Conservation (phyloP, 257 asterid species). For the Dorcoceras hygrometricum region DNA sequence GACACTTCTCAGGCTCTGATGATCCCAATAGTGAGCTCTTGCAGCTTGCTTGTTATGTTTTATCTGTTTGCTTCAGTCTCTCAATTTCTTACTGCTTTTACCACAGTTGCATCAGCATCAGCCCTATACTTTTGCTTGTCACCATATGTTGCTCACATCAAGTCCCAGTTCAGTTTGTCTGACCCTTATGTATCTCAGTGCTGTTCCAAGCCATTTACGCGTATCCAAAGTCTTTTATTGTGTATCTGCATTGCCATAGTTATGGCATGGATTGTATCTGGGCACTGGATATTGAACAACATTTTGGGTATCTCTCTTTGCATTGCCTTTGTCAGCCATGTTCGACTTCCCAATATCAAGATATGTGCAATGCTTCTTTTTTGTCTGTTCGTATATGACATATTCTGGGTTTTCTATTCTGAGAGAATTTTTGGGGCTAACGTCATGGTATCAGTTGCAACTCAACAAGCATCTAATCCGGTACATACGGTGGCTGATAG, state of each 20-base stretch:
- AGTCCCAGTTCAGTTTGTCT: slow-evolving; percentile 58
- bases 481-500: slow-evolving; percentile 85
- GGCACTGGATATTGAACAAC: slow-evolving; percentile 91
- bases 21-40: slow-evolving; percentile 96
- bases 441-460: slow-evolving; percentile 96
- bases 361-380: slow-evolving; percentile 82
- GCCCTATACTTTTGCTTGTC: slow-evolving; percentile 77
- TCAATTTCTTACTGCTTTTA: slow-evolving; percentile 83
- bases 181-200: slow-evolving; percentile 85
- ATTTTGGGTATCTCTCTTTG: slow-evolving; percentile 92
- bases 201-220: slow-evolving; percentile 74
- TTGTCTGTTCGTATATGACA: slow-evolving; percentile 83
- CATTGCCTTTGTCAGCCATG: slow-evolving; percentile 94
- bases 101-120: slow-evolving; percentile 86
- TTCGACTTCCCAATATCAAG: slow-evolving; percentile 94
- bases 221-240: slow-evolving; percentile 57
- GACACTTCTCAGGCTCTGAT: slow-evolving; percentile 91
- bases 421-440: slow-evolving; percentile 94
- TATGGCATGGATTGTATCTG: slow-evolving; percentile 78
- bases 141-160: slow-evolving; percentile 60
- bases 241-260: slow-evolving; percentile 52
- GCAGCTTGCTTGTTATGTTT: slow-evolving; percentile 94
- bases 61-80: slow-evolving; percentile 91
- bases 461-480: slow-evolving; percentile 90
- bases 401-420: slow-evolving; percentile 94